These are phyloP conservation scores for Talaromyces atroroseus DNA, from an alignment of 2,329 filamentous ascomycete genomes.

Conservation along the genomic window DNA sequence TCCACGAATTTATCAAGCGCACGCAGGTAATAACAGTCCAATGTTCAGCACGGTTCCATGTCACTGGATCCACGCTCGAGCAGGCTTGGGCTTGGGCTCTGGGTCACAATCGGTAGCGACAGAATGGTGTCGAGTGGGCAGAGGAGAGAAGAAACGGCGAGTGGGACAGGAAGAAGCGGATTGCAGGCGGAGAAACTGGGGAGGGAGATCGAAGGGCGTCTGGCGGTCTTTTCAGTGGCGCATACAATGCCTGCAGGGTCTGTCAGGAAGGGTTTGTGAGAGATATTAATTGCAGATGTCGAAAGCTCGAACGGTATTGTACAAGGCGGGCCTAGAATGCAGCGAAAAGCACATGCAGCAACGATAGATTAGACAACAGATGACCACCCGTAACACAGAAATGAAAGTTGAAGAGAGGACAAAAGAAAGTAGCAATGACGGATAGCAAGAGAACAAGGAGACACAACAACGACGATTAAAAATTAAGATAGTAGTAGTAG, in stretches of 20 bases:
- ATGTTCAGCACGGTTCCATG: conserved; percentile 13
- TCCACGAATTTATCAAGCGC: conserved; percentile 12
- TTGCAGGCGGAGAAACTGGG: neutral
- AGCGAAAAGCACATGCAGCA: conserved; percentile 10
- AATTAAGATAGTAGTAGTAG: conserved; percentile 9
- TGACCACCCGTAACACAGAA: conserved; percentile 7
- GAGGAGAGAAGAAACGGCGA: neutral
- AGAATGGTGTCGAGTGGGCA: conserved; percentile 1
- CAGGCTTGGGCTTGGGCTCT: neutral
- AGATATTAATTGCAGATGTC: conserved; percentile 2
- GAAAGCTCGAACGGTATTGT: conserved; percentile 17
- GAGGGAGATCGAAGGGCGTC: neutral
- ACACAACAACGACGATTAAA: conserved; percentile 16
- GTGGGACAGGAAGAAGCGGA: neutral
- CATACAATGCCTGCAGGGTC: neutral
- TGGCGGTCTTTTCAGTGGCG: neutral
- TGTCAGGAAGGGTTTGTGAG: neutral
- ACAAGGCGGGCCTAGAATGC: conserved; percentile 14
- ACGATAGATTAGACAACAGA: conserved; percentile 12
- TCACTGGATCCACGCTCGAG: conserved; percentile 7
- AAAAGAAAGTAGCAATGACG: conserved; percentile 5
- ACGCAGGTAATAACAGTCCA: conserved; percentile 6
- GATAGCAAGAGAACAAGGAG: conserved; percentile 18
- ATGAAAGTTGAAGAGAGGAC: conserved; percentile 12
- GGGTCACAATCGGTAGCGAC: conserved; percentile 12